Conservation (phyloP, 805 yeast genomes). For the Zygosaccharomyces lentus region DNA sequence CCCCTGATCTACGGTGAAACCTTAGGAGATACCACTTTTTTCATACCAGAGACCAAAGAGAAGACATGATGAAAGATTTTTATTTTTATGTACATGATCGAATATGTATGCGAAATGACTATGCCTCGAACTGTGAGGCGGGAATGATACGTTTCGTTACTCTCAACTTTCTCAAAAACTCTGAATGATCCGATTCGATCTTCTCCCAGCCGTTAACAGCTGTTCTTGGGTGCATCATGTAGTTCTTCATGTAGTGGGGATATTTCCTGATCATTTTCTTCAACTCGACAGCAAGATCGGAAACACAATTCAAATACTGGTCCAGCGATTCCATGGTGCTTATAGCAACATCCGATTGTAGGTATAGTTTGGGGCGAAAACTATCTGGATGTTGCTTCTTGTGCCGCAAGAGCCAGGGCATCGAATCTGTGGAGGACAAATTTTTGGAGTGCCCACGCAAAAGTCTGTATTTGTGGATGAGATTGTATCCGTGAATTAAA, state of each 20-base stretch:
- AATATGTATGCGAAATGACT: background rate
- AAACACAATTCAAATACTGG: slow-evolving; percentile 23
- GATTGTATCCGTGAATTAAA: slow-evolving; percentile 38
- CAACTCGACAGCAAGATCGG: slow-evolving; percentile 15
- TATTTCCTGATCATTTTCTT: slow-evolving; percentile 22
- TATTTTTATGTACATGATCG: slow-evolving; percentile 3
- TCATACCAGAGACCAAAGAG: background rate
- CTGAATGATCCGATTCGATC: slow-evolving; percentile 19
- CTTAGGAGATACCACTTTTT: slow-evolving; percentile 18
- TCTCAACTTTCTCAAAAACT: slow-evolving; percentile 21
- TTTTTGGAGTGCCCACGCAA: slow-evolving; percentile 16
- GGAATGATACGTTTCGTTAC: slow-evolving; percentile 11
- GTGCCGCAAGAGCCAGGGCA: slow-evolving; percentile 21
- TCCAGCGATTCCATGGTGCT: slow-evolving; percentile 19
- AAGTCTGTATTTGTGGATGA: slow-evolving; percentile 28
- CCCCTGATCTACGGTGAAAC: slow-evolving; percentile 66
- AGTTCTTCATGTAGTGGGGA: slow-evolving; percentile 34
- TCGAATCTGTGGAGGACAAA: slow-evolving; percentile 14
- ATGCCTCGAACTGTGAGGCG: slow-evolving; percentile 10
- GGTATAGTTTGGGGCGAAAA: slow-evolving; percentile 27
- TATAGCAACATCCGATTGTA: slow-evolving; percentile 24
- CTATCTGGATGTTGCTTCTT: slow-evolving; percentile 19
- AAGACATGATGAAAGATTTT: background rate
- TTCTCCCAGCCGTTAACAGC: slow-evolving; percentile 23
- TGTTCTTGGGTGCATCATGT: slow-evolving; percentile 25